phyloP scores from a whole-genome alignment of 2,329 filamentous ascomycete species.

The Lasiodiplodia theobromae region DNA sequence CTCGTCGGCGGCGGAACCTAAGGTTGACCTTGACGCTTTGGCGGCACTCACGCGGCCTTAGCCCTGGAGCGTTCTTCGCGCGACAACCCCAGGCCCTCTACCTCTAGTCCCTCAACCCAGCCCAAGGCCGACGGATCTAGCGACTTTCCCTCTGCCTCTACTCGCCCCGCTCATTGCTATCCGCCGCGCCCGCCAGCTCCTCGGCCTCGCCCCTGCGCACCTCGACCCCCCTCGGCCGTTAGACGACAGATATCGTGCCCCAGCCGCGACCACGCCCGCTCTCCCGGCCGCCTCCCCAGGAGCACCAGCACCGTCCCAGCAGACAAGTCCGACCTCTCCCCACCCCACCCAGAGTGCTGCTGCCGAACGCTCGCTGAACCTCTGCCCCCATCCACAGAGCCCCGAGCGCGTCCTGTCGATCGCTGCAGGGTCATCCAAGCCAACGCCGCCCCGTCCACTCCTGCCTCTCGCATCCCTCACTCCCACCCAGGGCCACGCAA shows the following conservation, averaged over 20 bases:
- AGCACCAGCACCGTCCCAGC: constrained; percentile 15
- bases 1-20: constrained; percentile 10
- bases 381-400: constrained; percentile 5
- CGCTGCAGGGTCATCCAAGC: constrained; percentile 24
- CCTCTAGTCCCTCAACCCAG: constrained; percentile 22
- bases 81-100: constrained; percentile 28
- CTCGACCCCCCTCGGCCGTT: constrained; percentile 13
- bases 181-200: constrained; percentile 16
- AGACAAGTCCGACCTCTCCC: neutral
- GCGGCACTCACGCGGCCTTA: constrained; percentile 28
- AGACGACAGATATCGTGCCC: constrained; percentile 29
- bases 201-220: constrained; percentile 24
- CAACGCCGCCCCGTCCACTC: constrained; percentile 25
- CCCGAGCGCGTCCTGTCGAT: constrained; percentile 26
- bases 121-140: constrained; percentile 21
- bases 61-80: constrained; percentile 27
- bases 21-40: constrained; percentile 23
- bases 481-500: constrained; percentile 15
- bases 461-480: constrained; percentile 24
- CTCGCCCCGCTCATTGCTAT: constrained; percentile 13
- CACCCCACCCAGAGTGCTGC: neutral
- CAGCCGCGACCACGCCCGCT: constrained; percentile 24
- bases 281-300: constrained; percentile 26
- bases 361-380: constrained; percentile 2
- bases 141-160: neutral